Conservation (phyloP, 148 eudicot genomes). For the Camellia japonica region DNA sequence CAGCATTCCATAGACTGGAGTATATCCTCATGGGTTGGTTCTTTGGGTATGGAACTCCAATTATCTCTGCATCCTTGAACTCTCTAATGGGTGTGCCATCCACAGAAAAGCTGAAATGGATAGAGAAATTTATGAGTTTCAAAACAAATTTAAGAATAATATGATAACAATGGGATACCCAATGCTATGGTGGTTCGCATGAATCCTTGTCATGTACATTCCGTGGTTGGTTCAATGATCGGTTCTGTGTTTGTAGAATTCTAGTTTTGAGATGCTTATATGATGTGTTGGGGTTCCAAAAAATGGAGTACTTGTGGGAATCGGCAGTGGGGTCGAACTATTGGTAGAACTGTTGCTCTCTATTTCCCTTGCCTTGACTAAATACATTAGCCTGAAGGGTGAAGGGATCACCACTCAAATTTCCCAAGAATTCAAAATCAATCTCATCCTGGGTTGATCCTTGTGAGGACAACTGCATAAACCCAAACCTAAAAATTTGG, state of each 20-base stretch:
- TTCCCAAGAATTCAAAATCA: constrained; percentile 30
- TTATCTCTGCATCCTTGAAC: no score
- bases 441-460: constrained; percentile 12
- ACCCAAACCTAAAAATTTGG: background rate
- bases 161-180: no score
- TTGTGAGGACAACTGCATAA: constrained; percentile 18
- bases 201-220: no score
- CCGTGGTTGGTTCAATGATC: no score
- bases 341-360: constrained; percentile 19
- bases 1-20: no score
- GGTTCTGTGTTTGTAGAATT: background rate
- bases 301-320: constrained; percentile 29
- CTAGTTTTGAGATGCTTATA: constrained; percentile 6
- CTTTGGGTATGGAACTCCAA: no score
- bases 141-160: no score
- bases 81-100: no score
- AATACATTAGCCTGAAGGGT: constrained; percentile 16
- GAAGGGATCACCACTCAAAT: constrained; percentile 17
- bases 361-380: constrained; percentile 24
- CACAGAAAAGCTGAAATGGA: no score
- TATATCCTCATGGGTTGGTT: no score
- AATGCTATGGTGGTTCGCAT: no score
- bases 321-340: constrained; percentile 14
- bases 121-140: no score
- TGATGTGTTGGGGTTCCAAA: constrained; percentile 26